Evolutionary conservation across 2,329 filamentous ascomycete species (phyloP), one percentile per base, ranked within the genome.

Genomic region (Alternaria brassicae): DNA sequence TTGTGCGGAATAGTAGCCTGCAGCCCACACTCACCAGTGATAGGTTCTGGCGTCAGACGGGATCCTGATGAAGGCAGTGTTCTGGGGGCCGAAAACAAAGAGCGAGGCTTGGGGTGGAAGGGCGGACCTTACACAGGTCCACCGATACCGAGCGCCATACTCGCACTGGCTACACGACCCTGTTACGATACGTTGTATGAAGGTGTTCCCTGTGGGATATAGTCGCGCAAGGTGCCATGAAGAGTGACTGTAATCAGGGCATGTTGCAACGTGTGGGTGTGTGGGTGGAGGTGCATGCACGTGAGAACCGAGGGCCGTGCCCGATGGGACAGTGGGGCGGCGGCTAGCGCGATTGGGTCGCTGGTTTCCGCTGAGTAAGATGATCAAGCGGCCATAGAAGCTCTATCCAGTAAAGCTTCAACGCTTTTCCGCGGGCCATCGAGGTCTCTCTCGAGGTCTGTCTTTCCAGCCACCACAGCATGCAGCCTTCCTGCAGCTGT

Each of bases 311-410:
- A 32, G 39, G 56, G 25, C 47, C 47, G 56, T 58, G 52, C 56
- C 36, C 45, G 23, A 21, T 34, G 49, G 42, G 25, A 34, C 23
- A 58, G 63, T 62, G 63, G 61, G 59, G 59, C 52, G 17, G n/a
- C 21, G n/a, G 19, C 17, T 50, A 36, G 45, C 47, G 28, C 58
- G 48, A 61, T 61, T 63, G 50, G 55, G 30, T 45, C 27, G 36
- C 56, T 53, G 50, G 32, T 40, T 41, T 37, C 42, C 53, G 66
- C 64, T 66, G 62, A 68, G 60, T 65, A 66, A 68, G 62, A 65
- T 19, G 37, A 32, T 45, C n/a, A 21, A 55, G 45, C 56, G 61
- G 57, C 42, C 44, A 47, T 23, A 47, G 19, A 17, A 28, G 27
- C 60, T 55, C n/a, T 19, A 53, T 53, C 34, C 30, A 48, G 59